Evolutionary conservation across 345 rosid species (phyloP).

Genomic region (Camelina laxa): DNA sequence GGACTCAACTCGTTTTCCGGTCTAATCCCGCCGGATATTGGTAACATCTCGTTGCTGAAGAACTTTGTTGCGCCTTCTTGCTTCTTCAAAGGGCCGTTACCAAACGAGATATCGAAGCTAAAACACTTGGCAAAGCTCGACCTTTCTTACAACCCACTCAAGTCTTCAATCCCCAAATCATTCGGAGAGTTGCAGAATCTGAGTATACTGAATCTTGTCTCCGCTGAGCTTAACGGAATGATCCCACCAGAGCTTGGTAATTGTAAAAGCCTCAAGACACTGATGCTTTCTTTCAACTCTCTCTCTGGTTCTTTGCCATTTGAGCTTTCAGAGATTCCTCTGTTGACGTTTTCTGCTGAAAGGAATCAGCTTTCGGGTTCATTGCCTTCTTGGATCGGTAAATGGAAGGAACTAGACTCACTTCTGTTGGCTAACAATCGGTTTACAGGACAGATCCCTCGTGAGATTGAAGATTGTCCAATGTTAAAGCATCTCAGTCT

Average conservation of each 20-base stretch:
- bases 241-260: slow-evolving; percentile 77
- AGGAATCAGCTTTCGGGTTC: slow-evolving; percentile 74
- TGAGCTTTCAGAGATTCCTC: slow-evolving; percentile 63
- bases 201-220: slow-evolving; percentile 60
- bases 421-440: slow-evolving; percentile 64
- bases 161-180: slow-evolving; percentile 60
- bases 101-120: slow-evolving; percentile 60
- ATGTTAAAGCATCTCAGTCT: slow-evolving; percentile 58
- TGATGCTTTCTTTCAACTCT: slow-evolving; percentile 72
- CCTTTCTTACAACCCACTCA: slow-evolving; percentile 85
- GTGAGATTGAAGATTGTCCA: slow-evolving; percentile 64
- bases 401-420: slow-evolving; percentile 65
- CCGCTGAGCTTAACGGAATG: slow-evolving; percentile 64
- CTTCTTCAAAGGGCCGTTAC: slow-evolving; percentile 73
- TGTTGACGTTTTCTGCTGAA: slow-evolving; percentile 71
- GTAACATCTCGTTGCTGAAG: slow-evolving; percentile 58
- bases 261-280: slow-evolving; percentile 63
- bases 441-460: slow-evolving; percentile 64
- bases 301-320: slow-evolving; percentile 71
- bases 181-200: slow-evolving; percentile 62
- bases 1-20: slow-evolving; percentile 77
- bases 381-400: slow-evolving; percentile 78
- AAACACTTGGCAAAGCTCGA: slow-evolving; percentile 59
- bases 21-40: slow-evolving; percentile 68
- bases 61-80: slow-evolving; percentile 63